Conservation (phyloP, 2,329 filamentous ascomycete species). For the Penicillium sp. region DNA sequence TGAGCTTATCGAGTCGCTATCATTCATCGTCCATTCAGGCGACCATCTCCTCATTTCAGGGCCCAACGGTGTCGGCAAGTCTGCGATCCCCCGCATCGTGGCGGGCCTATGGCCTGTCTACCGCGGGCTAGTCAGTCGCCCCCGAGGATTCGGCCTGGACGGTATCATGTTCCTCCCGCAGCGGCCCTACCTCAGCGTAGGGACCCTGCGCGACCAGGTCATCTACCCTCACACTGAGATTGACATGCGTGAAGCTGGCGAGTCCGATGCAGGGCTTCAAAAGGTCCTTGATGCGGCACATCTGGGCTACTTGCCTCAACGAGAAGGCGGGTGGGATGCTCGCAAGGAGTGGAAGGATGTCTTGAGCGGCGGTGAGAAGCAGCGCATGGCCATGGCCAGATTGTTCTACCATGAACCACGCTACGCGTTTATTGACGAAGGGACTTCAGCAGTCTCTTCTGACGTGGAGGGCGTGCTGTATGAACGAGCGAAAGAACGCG, state of each 20-base stretch:
- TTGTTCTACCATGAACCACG: conserved; percentile 91
- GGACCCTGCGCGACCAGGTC: conserved; percentile 91
- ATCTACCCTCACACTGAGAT: conserved; percentile 95
- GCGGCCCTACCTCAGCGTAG: conserved; percentile 84
- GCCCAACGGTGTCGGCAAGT: conserved; percentile 92
- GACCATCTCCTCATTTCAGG: conserved; percentile 95
- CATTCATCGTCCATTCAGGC: conserved; percentile 82
- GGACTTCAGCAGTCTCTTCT: conserved; percentile 86
- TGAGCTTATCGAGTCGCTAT: conserved; percentile 82
- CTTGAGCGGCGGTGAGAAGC: conserved; percentile 94
- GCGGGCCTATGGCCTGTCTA: conserved; percentile 96
- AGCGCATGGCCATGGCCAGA: conserved; percentile 86
- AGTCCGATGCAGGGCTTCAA: conserved; percentile 74
- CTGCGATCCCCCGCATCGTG: conserved; percentile 78
- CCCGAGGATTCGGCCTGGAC: conserved; percentile 74
- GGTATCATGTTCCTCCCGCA: conserved; percentile 99
- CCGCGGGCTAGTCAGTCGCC: conserved; percentile 83
- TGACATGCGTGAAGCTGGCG: conserved; percentile 82
- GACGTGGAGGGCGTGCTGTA: conserved; percentile 94
- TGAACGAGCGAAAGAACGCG: conserved; percentile 85
- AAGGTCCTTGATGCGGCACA: conserved; percentile 76
- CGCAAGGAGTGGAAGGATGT: conserved; percentile 99
- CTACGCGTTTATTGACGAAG: conserved; percentile 94
- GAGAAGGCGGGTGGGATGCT: conserved; percentile 95
- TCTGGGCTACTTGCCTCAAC: conserved; percentile 82